Percentiles rank a stretch among this genome's conserved stretches.
phyloP scores from a whole-genome alignment of 139 green algal species.

The Gonium pectorale region DNA sequence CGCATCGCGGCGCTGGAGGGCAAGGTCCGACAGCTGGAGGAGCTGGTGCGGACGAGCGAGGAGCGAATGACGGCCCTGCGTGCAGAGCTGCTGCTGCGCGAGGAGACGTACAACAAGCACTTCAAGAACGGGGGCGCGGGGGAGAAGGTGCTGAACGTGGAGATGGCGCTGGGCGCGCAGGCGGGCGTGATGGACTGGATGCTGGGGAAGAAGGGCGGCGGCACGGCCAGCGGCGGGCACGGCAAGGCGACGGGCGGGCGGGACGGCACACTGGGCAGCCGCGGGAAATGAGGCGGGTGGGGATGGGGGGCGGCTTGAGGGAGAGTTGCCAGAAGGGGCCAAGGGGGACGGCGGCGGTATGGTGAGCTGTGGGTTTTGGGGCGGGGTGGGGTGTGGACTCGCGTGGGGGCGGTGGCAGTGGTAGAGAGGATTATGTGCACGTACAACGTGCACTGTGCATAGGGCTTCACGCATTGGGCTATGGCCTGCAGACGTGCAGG shows the following conservation, averaged over 20 bases:
- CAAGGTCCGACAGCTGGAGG: slow-evolving; percentile 45
- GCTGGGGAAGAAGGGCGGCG: slow-evolving; percentile 43
- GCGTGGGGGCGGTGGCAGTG: too few species aligned
- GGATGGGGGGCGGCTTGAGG: too few species aligned
- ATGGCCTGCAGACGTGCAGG: too few species aligned
- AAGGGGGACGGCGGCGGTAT: too few species aligned
- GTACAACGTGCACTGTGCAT: too few species aligned
- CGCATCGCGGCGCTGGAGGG: slow-evolving; percentile 43
- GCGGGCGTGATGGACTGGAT: slow-evolving; percentile 74
- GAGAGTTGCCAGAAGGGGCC: too few species aligned
- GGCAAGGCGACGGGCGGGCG: background rate
- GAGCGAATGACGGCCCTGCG: slow-evolving; percentile 70
- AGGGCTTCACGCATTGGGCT: too few species aligned
- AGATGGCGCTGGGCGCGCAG: slow-evolving; percentile 63
- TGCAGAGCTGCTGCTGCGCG: slow-evolving; percentile 75
- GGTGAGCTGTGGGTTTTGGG: too few species aligned
- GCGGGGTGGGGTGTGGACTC: too few species aligned
- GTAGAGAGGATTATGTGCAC: too few species aligned
- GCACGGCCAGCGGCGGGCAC: background rate
- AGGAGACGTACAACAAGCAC: slow-evolving; percentile 86
- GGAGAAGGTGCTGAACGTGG: slow-evolving; percentile 56
- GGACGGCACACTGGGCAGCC: background rate
- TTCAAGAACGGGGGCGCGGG: slow-evolving; percentile 78
- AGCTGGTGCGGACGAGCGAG: slow-evolving; percentile 61
- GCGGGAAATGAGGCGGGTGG: background rate